Evolutionary conservation across 2,329 filamentous ascomycete genomes (phyloP).

Genomic region (Trichoderma koningiopsis): DNA sequence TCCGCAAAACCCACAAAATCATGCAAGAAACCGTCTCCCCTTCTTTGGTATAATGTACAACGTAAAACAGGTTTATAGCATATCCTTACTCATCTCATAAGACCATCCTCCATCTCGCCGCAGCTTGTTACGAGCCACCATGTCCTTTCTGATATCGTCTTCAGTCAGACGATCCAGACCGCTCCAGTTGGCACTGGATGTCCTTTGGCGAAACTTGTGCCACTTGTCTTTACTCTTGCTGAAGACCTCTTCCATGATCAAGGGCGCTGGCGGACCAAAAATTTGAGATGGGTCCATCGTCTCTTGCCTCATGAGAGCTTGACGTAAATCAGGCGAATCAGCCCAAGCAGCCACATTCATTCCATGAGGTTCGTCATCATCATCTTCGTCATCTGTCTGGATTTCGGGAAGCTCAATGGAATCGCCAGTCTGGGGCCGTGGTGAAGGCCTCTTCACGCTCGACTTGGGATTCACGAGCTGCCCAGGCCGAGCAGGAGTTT

Average conservation of each 20-base stretch:
- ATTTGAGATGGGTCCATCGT: conserved; percentile 80
- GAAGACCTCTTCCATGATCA: conserved; percentile 97
- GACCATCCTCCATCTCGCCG: conserved; percentile 84
- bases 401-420: conserved; percentile 93
- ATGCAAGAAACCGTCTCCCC: not conserved
- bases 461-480: conserved; percentile 52
- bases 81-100: conserved; percentile 60
- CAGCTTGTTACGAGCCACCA: conserved; percentile 76
- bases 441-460: conserved; percentile 70
- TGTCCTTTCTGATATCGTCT: conserved; percentile 80
- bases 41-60: conserved; percentile 4
- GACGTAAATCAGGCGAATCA: conserved; percentile 78
- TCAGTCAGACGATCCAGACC: conserved; percentile 80
- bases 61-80: conserved; percentile 38
- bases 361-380: conserved; percentile 65
- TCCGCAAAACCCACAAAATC: not conserved
- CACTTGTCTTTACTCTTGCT: conserved; percentile 81
- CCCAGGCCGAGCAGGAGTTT: conserved; percentile 67
- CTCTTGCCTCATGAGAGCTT: conserved; percentile 79
- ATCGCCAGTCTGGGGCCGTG: conserved; percentile 85
- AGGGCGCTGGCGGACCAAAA: conserved; percentile 83
- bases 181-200: conserved; percentile 93
- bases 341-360: conserved; percentile 75
- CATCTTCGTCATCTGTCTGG: conserved; percentile 89
- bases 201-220: conserved; percentile 86